phyloP scores from a whole-genome alignment of 345 rosid species.

The Rubroshorea leprosula region DNA sequence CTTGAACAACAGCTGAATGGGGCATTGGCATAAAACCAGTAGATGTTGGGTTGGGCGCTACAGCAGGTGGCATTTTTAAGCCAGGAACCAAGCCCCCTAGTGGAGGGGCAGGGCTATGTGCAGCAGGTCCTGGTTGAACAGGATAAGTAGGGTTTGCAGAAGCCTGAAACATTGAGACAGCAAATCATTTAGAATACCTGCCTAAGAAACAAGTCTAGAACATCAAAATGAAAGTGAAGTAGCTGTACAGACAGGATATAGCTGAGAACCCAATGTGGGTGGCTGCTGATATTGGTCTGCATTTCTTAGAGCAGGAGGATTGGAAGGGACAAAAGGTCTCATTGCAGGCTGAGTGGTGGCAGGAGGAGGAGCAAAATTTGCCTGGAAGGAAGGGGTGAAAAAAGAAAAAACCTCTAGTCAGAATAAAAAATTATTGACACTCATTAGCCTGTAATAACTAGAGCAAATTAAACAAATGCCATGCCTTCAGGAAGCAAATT shows the following conservation, averaged over 20 bases:
- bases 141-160: constrained; percentile 44
- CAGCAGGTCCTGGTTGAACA: constrained; percentile 45
- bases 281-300: constrained; percentile 86
- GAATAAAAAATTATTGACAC: not conserved
- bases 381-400: constrained; percentile 36
- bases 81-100: constrained; percentile 48
- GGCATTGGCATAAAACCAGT: constrained; percentile 65
- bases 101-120: constrained; percentile 43
- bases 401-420: not conserved
- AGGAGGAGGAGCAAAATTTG: constrained; percentile 44
- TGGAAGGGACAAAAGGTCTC: constrained; percentile 85
- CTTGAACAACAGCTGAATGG: constrained; percentile 50
- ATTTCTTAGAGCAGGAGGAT: constrained; percentile 66
- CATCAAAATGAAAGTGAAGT: constrained; percentile 4
- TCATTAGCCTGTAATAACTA: not conserved
- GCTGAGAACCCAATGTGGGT: constrained; percentile 61
- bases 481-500: not conserved
- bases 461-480: not conserved
- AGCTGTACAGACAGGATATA: constrained; percentile 62
- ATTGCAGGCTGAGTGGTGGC: constrained; percentile 45
- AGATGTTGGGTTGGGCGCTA: constrained; percentile 40
- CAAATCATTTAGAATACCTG: constrained; percentile 11
- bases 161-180: constrained; percentile 48
- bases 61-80: constrained; percentile 46
- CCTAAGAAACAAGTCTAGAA: not conserved